phyloP scores from a whole-genome alignment of 1,139 yeast genomes.

The Diutina ranongensis region DNA sequence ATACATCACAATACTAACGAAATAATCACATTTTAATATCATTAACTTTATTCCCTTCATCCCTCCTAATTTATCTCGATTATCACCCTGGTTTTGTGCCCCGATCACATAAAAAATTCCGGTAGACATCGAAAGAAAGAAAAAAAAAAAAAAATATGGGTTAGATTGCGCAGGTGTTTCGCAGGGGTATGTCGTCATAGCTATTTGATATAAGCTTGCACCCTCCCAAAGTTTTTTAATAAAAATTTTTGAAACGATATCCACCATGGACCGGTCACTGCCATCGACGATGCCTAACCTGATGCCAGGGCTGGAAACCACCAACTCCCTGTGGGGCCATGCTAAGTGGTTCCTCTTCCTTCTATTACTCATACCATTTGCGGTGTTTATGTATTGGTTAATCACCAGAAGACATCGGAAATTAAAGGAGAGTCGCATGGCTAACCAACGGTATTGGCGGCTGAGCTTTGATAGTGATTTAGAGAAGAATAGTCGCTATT shows the following conservation, averaged over 20 bases:
- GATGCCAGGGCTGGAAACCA: constrained; percentile 5
- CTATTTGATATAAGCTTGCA: background rate
- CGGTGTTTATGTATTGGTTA: background rate
- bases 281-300: constrained; percentile 1
- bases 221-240: background rate
- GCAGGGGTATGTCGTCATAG: constrained; percentile 1
- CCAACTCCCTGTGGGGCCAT: background rate
- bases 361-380: constrained; percentile 2
- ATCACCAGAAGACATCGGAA: background rate
- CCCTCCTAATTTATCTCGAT: too few relatives aligned
- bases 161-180: constrained; percentile 4
- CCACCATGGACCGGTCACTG: background rate
- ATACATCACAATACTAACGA: too few relatives aligned
- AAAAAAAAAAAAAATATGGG: too few relatives aligned
- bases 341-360: constrained; percentile 4
- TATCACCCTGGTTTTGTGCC: too few relatives aligned
- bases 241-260: background rate
- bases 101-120: background rate
- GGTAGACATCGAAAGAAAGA: background rate
- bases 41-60: too few relatives aligned
- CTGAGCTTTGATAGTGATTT: constrained; percentile 1
- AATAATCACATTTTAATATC: too few relatives aligned
- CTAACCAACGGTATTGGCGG: background rate
- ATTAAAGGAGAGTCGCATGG: too few relatives aligned
- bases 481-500: background rate